These are phyloP conservation scores for Eimeria tenella DNA, from an alignment of 169 alveolate genomes.

Conservation along the genomic window DNA sequence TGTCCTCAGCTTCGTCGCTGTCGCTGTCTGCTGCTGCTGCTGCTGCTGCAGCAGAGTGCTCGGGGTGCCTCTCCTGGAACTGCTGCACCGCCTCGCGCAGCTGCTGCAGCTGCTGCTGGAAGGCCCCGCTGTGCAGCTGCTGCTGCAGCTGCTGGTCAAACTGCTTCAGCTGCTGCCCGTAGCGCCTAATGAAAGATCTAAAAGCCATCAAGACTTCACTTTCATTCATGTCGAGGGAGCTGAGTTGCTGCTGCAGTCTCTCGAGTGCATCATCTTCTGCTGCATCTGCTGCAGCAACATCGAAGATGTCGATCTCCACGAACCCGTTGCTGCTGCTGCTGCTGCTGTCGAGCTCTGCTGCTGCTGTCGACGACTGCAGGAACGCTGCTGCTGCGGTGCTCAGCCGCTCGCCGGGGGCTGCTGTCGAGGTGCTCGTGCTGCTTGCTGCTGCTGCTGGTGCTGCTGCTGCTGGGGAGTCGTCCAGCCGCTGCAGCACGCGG, in stretches of 20 bases:
- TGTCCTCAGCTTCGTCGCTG: neutral
- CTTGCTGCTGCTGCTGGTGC: slow-evolving; percentile 26
- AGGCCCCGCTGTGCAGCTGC: slow-evolving; percentile 7
- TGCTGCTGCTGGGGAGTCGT: neutral
- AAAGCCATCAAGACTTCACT: slow-evolving; percentile 8
- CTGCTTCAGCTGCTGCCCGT: neutral
- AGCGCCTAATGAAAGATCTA: neutral
- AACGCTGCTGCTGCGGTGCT: neutral
- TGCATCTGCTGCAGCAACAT: slow-evolving; percentile 9
- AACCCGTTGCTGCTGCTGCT: slow-evolving; percentile 13
- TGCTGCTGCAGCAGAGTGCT: neutral
- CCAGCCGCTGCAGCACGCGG: slow-evolving; percentile 22
- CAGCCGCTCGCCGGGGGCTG: neutral
- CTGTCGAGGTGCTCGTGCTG: slow-evolving; percentile 23
- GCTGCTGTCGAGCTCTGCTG: slow-evolving; percentile 4
- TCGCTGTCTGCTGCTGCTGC: neutral
- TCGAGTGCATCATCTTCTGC: slow-evolving; percentile 11
- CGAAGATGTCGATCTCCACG: neutral
- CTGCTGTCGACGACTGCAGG: neutral
- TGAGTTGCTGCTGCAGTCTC: neutral
- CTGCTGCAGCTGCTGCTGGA: slow-evolving; percentile 4
- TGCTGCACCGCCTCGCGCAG: slow-evolving; percentile 11
- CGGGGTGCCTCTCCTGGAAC: neutral
- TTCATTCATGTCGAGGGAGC: neutral
- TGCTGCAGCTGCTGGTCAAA: neutral